These are phyloP conservation scores for Populus simonii DNA, from an alignment of 345 rosid genomes.

Conservation along the genomic window DNA sequence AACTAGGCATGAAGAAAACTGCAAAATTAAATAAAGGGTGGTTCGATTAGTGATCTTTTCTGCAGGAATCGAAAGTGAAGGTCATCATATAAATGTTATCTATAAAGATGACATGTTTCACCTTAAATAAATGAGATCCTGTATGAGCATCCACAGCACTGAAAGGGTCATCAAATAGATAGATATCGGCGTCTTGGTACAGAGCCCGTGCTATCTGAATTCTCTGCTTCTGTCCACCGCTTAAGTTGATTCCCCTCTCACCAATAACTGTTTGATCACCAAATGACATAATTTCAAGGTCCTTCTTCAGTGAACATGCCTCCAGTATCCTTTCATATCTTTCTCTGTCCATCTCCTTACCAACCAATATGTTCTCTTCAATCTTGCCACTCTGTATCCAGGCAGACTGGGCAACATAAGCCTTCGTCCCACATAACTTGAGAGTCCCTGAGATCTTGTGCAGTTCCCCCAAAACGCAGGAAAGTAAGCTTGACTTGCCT, in stretches of 20 bases:
- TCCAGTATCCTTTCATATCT: slow-evolving; percentile 29
- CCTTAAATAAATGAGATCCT: slow-evolving; percentile 36
- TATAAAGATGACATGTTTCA: not conserved
- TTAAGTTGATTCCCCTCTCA: slow-evolving; percentile 47
- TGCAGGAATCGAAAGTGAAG: not conserved
- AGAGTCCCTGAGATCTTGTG: slow-evolving; percentile 30
- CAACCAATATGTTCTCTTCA: slow-evolving; percentile 38
- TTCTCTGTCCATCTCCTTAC: slow-evolving; percentile 24
- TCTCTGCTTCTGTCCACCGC: slow-evolving; percentile 47
- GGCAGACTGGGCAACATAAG: slow-evolving; percentile 38
- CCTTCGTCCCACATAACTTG: slow-evolving; percentile 32
- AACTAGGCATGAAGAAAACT: not conserved
- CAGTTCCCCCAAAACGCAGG: slow-evolving; percentile 32
- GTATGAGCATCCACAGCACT: slow-evolving; percentile 49
- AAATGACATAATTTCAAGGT: slow-evolving; percentile 34
- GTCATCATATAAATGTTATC: not conserved
- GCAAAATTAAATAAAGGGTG: not conserved
- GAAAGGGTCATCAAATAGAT: slow-evolving; percentile 46
- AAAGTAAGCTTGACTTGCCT: slow-evolving; percentile 36
- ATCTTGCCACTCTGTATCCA: slow-evolving; percentile 38
- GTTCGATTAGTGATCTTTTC: not conserved
- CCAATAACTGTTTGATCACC: slow-evolving; percentile 50
- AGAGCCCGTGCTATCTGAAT: slow-evolving; percentile 44
- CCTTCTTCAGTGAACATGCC: slow-evolving; percentile 35
- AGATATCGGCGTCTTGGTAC: slow-evolving; percentile 43